phyloP scores from a whole-genome alignment of 1,284 basidiomycete species.

The Ganoderma boninense region DNA sequence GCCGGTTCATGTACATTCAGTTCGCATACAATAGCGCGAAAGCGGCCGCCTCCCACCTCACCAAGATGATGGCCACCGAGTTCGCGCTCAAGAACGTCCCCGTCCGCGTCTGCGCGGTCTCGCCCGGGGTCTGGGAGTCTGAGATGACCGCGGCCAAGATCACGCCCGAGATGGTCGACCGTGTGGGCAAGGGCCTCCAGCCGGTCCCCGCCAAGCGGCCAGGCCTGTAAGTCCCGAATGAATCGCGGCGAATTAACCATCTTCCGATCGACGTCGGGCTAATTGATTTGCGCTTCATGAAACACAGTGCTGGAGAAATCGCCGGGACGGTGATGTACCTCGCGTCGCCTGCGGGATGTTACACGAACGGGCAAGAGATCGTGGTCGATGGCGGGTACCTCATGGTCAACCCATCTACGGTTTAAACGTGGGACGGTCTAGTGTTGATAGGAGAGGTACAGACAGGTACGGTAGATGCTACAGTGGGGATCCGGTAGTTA shows the following conservation, averaged over 20 bases:
- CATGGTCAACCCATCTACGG: slow-evolving; percentile 70
- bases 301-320: slow-evolving; percentile 68
- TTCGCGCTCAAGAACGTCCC: slow-evolving; percentile 71
- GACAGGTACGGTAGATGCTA: slow-evolving; percentile 12
- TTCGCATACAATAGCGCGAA: slow-evolving; percentile 84
- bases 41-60: slow-evolving; percentile 77
- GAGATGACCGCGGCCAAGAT: slow-evolving; percentile 76
- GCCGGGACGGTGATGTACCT: slow-evolving; percentile 80
- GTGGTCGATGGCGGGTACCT: slow-evolving; percentile 77
- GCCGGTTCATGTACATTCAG: slow-evolving; percentile 44
- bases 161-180: slow-evolving; percentile 54
- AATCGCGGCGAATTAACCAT: not conserved
- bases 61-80: slow-evolving; percentile 79
- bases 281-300: not conserved
- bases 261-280: not conserved
- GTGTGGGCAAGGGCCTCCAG: slow-evolving; percentile 60
- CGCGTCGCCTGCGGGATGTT: slow-evolving; percentile 73
- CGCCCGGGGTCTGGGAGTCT: slow-evolving; percentile 78
- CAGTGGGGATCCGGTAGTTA: slow-evolving; percentile 2
- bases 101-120: slow-evolving; percentile 76
- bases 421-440: slow-evolving; percentile 17
- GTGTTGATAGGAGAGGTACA: not conserved
- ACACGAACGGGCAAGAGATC: slow-evolving; percentile 79
- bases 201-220: slow-evolving; percentile 68
- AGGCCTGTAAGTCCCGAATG: slow-evolving; percentile 64